Percentiles rank a stretch among this genome's conserved stretches.
Conservation (phyloP, 352 stramenopile genomes). For the Phytophthora sp. region DNA sequence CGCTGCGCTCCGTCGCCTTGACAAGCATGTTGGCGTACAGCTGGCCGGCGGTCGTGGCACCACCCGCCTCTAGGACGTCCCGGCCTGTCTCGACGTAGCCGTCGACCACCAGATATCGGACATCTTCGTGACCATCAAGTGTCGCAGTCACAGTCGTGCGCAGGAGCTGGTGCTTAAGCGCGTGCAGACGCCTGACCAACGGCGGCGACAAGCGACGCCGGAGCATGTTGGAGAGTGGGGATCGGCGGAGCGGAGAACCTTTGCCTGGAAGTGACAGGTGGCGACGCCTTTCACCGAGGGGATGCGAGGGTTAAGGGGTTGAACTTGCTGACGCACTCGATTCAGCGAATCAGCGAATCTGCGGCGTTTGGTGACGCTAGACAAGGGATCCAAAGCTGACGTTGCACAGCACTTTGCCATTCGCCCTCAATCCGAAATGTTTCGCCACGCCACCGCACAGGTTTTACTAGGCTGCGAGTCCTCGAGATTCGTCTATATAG, state of each 20-base stretch:
- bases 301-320: slow-evolving; percentile 18
- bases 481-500: neutral
- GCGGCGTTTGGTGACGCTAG: slow-evolving; percentile 31
- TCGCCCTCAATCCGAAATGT: slow-evolving; percentile 25
- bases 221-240: slow-evolving; percentile 31
- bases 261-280: slow-evolving; percentile 17
- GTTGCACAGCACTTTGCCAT: slow-evolving; percentile 28
- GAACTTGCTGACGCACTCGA: no score
- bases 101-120: slow-evolving; percentile 76
- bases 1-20: slow-evolving; percentile 47
- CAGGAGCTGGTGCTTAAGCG: slow-evolving; percentile 4
- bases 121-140: slow-evolving; percentile 9
- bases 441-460: slow-evolving; percentile 29
- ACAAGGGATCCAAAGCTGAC: slow-evolving; percentile 4
- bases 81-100: slow-evolving; percentile 70
- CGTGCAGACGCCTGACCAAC: slow-evolving; percentile 2
- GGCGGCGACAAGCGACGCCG: slow-evolving; percentile 11
- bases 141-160: slow-evolving; percentile 15
- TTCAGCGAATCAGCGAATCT: slow-evolving; percentile 23
- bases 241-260: slow-evolving; percentile 17
- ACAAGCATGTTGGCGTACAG: slow-evolving; percentile 77
- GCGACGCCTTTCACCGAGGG: slow-evolving; percentile 3
- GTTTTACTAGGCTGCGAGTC: slow-evolving; percentile 3
- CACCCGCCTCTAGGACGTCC: slow-evolving; percentile 62
- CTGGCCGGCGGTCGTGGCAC: slow-evolving; percentile 69